Evolutionary conservation across 2,329 filamentous ascomycete genomes (phyloP).

Genomic region (Paradendryphiella salina): DNA sequence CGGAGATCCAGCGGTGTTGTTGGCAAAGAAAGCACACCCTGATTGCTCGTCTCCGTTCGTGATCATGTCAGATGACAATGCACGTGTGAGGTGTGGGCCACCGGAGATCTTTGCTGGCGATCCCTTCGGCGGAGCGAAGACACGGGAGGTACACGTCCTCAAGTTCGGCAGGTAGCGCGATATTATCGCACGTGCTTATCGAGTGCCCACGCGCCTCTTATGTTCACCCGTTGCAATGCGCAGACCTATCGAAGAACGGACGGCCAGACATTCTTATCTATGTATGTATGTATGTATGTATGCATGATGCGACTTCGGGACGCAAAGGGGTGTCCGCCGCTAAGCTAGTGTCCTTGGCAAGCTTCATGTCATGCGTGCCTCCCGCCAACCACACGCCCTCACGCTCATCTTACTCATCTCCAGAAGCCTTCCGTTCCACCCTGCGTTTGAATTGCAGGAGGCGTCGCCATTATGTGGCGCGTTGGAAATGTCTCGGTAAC

Average conservation of each 20-base stretch:
- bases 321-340: too few species aligned
- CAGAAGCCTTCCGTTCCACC: neutral
- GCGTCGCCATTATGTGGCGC: neutral
- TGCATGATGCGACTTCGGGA: too few species aligned
- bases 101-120: neutral
- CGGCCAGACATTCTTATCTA: too few species aligned
- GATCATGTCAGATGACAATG: neutral
- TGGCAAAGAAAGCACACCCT: too few species aligned
- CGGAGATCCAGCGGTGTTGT: neutral
- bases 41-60: neutral
- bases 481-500: neutral
- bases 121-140: neutral
- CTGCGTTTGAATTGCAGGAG: neutral
- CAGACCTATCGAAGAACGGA: too few species aligned
- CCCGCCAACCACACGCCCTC: slow-evolving; percentile 5
- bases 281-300: too few species aligned
- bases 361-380: neutral
- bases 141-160: neutral
- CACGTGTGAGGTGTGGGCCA: neutral
- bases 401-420: neutral
- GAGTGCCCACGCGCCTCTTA: neutral
- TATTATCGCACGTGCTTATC: neutral
- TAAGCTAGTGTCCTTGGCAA: too few species aligned
- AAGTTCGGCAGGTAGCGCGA: neutral
- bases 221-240: neutral